phyloP scores from a whole-genome alignment of 371 early-diverging fungal species.

The Rhizopus sp. region DNA sequence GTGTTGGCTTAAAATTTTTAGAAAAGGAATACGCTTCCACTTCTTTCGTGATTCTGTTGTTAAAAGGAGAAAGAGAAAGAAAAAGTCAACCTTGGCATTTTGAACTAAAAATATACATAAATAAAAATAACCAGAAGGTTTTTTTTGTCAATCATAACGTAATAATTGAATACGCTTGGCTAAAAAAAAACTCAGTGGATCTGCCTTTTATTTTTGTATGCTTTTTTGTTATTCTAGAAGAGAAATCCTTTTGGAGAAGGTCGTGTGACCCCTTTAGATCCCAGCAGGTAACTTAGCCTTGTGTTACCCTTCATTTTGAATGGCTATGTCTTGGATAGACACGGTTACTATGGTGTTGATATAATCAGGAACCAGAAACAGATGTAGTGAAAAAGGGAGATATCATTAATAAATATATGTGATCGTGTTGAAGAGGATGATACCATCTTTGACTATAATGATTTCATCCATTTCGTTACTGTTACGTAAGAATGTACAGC shows the following conservation, averaged over 20 bases:
- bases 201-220: not conserved
- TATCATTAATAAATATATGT: too few relatives aligned
- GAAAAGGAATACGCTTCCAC: not conserved
- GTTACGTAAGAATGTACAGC: too few relatives aligned
- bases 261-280: not conserved
- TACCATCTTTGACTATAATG: too few relatives aligned
- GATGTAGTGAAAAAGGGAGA: too few relatives aligned
- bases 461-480: too few relatives aligned
- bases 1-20: not conserved
- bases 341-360: not conserved
- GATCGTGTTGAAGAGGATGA: too few relatives aligned
- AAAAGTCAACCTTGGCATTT: not conserved
- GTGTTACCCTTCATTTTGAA: not conserved
- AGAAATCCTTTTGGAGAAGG: not conserved
- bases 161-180: not conserved
- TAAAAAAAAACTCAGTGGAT: not conserved
- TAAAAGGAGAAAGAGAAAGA: not conserved
- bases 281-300: not conserved
- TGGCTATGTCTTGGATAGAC: not conserved
- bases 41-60: constrained; percentile 1
- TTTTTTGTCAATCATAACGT: not conserved
- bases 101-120: constrained; percentile 3
- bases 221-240: not conserved
- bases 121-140: not conserved
- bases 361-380: too few relatives aligned